Conservation (phyloP, 176 grass and related monocot genomes). For the Cocos nucifera region DNA sequence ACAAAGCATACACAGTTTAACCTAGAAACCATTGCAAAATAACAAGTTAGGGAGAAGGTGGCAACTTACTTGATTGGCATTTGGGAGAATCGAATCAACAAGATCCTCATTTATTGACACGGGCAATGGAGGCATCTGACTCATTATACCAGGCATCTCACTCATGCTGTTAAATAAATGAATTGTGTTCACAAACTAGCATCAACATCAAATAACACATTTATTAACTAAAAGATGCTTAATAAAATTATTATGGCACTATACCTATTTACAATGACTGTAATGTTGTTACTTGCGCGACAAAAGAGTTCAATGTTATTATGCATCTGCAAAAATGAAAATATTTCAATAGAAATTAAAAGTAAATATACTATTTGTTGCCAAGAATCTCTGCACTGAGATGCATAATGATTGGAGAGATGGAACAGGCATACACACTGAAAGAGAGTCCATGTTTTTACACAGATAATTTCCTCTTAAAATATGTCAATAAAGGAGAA, state of each 20-base stretch:
- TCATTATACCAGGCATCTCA: conserved; percentile 59
- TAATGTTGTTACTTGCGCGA: conserved; percentile 49
- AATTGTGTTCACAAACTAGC: conserved; percentile 10
- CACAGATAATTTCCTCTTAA: too few relatives aligned
- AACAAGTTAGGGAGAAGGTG: conserved; percentile 6
- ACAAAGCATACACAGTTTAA: too few relatives aligned
- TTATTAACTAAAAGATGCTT: neutral
- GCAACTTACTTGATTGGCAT: conserved; percentile 46
- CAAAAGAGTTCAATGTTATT: conserved; percentile 66
- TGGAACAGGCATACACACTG: too few relatives aligned
- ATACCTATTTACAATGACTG: conserved; percentile 52
- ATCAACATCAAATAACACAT: neutral
- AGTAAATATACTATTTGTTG: too few relatives aligned
- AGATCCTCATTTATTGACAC: conserved; percentile 53
- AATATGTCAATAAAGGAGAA: too few relatives aligned
- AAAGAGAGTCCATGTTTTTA: too few relatives aligned
- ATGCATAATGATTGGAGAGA: too few relatives aligned
- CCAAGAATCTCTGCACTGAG: too few relatives aligned
- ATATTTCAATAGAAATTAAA: too few relatives aligned
- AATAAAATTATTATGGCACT: neutral
- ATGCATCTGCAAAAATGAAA: conserved; percentile 41
- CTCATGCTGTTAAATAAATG: conserved; percentile 55
- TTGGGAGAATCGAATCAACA: conserved; percentile 40
- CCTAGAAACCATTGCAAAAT: too few relatives aligned
- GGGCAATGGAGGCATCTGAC: conserved; percentile 55